A percentile compares a stretch with the other conserved stretches of the same genome.
phyloP scores from a whole-genome alignment of 345 rosid genomes.

The Eucalyptus erythrocorys region DNA sequence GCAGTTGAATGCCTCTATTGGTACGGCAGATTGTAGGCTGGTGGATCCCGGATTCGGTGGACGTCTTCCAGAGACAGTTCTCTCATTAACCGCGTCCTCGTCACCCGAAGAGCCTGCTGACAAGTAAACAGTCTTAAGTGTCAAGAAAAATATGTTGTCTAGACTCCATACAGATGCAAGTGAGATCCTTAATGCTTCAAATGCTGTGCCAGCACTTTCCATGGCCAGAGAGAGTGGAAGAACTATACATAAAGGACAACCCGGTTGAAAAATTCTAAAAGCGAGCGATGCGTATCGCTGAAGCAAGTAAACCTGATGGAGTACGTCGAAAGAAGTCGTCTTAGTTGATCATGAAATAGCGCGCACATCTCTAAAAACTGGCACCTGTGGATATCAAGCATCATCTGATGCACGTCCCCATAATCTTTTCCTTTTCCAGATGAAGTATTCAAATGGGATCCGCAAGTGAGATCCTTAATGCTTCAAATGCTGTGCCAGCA shows the following conservation, averaged over 20 bases:
- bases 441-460: background rate
- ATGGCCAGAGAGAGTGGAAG: background rate
- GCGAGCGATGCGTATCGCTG: background rate
- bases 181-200: background rate
- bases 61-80: slow-evolving; percentile 70
- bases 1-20: slow-evolving; percentile 5
- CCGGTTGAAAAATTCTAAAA: background rate
- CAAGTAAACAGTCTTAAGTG: background rate
- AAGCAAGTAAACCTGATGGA: background rate
- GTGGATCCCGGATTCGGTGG: slow-evolving; percentile 63
- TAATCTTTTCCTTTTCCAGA: background rate
- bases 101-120: slow-evolving; percentile 78
- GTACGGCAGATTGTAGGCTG: slow-evolving; percentile 75
- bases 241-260: background rate
- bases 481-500: background rate
- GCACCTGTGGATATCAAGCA: background rate
- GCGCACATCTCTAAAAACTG: background rate
- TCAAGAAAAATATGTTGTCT: background rate
- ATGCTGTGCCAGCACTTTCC: background rate
- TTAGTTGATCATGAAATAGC: background rate
- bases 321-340: background rate
- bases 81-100: slow-evolving; percentile 75
- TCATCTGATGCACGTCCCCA: background rate
- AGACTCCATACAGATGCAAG: background rate
- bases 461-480: background rate